Evolutionary conservation across 2,329 filamentous ascomycete genomes (phyloP), one percentile per base, ranked within the genome.

Genomic region (Tympanopsis confertula): DNA sequence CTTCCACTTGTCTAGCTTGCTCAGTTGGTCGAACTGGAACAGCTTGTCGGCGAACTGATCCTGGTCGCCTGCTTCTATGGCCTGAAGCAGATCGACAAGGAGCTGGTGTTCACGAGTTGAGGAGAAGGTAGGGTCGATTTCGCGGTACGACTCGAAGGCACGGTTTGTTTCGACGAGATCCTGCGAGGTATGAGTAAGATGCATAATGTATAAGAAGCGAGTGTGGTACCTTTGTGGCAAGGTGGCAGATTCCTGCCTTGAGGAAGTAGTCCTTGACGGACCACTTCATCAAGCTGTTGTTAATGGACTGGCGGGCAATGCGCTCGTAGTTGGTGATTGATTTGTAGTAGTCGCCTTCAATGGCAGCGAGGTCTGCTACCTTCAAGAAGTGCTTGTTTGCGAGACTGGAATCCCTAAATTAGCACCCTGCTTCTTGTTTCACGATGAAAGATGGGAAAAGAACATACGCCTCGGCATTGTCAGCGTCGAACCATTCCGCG

Each of bases 1-100:
- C 81, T 95, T 94, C 89, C 89, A 96, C 66, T 89, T 91, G 56
- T 95, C 88, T 52, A 96, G 65, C 68, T 91, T 91, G 64, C 80
- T 91, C 64, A 94, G 70, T 65, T 93, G 85, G 57, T 95, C 87
- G 54, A 77, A 96, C 57, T 89, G 79, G 67, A 83, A 94, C 45
- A 91, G 62, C 57, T 88, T 87, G 53, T 94, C 86, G 17, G 82
- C 75, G 52, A 94, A 96, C 43, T 71, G 68, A 50, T 94, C 86
- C 56, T 83, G 80, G 50, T 93, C 85, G 39, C 80, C 79, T 20
- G 75, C 71, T 53, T 91, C 80, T 41, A 94, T 70, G 3, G 84
- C 76, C 42, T 82, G 78, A 20, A 75, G 65, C 26, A 96, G 66
- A 56, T 95, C 87, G 5, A 71, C 66, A 29, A 96, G 69, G 20